These are phyloP conservation scores for Cystobasidium ongulense DNA, from an alignment of 768 basidiomycete species.

Conservation along the genomic window DNA sequence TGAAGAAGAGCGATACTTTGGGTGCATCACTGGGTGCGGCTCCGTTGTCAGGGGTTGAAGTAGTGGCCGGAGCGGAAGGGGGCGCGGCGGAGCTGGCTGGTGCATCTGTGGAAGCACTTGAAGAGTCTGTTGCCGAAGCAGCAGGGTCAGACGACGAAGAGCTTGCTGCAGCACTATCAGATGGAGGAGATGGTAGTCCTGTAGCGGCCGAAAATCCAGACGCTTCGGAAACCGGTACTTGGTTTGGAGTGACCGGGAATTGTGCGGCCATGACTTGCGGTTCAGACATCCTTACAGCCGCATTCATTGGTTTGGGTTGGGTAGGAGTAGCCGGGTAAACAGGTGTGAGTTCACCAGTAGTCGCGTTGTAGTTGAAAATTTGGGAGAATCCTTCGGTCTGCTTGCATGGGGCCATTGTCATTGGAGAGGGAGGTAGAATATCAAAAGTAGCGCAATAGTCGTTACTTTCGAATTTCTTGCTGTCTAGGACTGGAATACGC, in stretches of 20 bases:
- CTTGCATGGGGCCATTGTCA: conserved; percentile 36
- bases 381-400: conserved; percentile 35
- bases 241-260: background rate
- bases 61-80: background rate
- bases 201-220: background rate
- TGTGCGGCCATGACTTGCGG: background rate
- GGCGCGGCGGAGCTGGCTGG: background rate
- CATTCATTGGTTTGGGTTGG: background rate
- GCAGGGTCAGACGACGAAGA: background rate
- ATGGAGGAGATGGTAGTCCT: background rate
- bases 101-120: background rate
- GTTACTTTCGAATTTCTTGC: conserved; percentile 23
- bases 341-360: conserved; percentile 36
- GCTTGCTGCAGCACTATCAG: background rate
- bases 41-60: background rate
- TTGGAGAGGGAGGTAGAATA: conserved; percentile 34
- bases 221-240: background rate
- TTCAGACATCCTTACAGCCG: background rate
- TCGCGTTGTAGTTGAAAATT: conserved; percentile 36
- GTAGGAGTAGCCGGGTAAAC: conserved; percentile 10
- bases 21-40: background rate
- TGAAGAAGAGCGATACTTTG: conserved; percentile 27
- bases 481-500: conserved; percentile 38
- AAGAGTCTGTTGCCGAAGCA: background rate
- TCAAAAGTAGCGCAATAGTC: conserved; percentile 41